These are phyloP conservation scores for Fusarium sp. DNA, from an alignment of 2,329 filamentous ascomycete species.

Conservation along the genomic window DNA sequence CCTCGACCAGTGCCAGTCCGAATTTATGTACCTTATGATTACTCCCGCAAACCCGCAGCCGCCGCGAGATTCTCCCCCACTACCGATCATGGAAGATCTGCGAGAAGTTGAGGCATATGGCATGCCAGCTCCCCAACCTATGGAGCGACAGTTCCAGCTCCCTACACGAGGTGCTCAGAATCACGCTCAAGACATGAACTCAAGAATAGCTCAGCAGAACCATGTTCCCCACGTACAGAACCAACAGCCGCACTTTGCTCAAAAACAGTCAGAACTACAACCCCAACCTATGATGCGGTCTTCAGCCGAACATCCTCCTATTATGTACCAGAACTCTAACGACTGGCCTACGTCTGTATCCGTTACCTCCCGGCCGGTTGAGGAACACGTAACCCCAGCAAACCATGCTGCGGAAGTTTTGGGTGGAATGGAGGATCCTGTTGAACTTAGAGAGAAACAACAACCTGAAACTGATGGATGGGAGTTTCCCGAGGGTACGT, in stretches of 20 bases:
- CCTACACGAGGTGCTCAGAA: slow-evolving; percentile 65
- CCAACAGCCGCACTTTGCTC: slow-evolving; percentile 50
- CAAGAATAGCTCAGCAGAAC: slow-evolving; percentile 68
- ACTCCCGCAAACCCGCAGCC: slow-evolving; percentile 74
- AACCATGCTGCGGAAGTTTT: slow-evolving; percentile 58
- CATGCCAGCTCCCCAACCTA: slow-evolving; percentile 58
- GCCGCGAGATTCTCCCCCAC: slow-evolving; percentile 71
- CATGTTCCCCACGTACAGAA: slow-evolving; percentile 69
- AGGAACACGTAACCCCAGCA: slow-evolving; percentile 51
- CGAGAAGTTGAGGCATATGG: slow-evolving; percentile 66
- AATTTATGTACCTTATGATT: slow-evolving; percentile 77
- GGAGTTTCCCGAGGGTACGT: slow-evolving; percentile 90
- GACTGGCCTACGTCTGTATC: slow-evolving; percentile 54
- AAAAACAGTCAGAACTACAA: slow-evolving; percentile 57
- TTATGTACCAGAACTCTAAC: slow-evolving; percentile 54
- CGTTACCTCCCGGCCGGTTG: slow-evolving; percentile 52
- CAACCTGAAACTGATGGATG: slow-evolving; percentile 78
- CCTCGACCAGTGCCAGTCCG: slow-evolving; percentile 73
- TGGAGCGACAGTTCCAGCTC: slow-evolving; percentile 57
- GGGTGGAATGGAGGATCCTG: slow-evolving; percentile 55
- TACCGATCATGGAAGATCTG: slow-evolving; percentile 71
- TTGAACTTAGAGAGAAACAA: slow-evolving; percentile 62
- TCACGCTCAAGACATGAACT: slow-evolving; percentile 65
- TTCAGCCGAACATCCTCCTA: slow-evolving; percentile 62
- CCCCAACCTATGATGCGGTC: slow-evolving; percentile 66